Evolutionary conservation across 2,329 filamentous ascomycete genomes (phyloP), one percentile per base, ranked within the genome.

Genomic region (Verticillium alfalfae): DNA sequence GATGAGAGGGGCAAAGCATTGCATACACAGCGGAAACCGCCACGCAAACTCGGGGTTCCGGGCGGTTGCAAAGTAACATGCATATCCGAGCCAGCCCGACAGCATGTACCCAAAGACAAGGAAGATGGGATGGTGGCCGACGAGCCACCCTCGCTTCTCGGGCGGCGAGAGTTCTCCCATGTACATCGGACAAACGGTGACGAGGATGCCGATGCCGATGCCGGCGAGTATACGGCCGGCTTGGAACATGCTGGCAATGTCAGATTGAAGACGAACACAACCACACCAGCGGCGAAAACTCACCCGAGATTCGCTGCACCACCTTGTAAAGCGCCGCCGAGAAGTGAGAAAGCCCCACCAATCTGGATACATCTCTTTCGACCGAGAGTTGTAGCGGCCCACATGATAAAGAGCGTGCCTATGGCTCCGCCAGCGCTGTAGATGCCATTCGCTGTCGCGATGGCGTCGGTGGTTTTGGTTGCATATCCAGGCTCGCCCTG

Each of bases 381-480:
- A 1, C 78, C 80, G 62, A 78, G 74, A 56, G 69, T 72, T 49
- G 75, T 77, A 45, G 72, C 79, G 1, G 77, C 76, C 79, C 79
- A 82, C 79, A 82, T 81, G 22, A 81, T 76, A 59, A 81, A 77
- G 1, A 82, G 71, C 5, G 75, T 74, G 4, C 77, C 78, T 4
- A 81, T 72, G 9, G 79, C 79, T 6, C 79, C 80, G 12, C 80
- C 80, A 18, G 79, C 78, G 60, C 76, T 79, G 67, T 79, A 81
- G 1, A 81, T 68, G 2, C 79, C 79, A 68, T 82, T 82, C 39
- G 77, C 78, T 0, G 79, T 81, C 2, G 79, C 77, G 34, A 82
- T 81, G 7, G 75, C 76, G 8, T 76, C 72, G 0, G 80, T 80
- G 1, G 79, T 82, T 34, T 70, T 77, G 4, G 72, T 72, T n/a